Evolutionary conservation across 2,329 filamentous ascomycete genomes (phyloP), one percentile per base, ranked within the genome.

Genomic region (Chrysoporthe cubensis): DNA sequence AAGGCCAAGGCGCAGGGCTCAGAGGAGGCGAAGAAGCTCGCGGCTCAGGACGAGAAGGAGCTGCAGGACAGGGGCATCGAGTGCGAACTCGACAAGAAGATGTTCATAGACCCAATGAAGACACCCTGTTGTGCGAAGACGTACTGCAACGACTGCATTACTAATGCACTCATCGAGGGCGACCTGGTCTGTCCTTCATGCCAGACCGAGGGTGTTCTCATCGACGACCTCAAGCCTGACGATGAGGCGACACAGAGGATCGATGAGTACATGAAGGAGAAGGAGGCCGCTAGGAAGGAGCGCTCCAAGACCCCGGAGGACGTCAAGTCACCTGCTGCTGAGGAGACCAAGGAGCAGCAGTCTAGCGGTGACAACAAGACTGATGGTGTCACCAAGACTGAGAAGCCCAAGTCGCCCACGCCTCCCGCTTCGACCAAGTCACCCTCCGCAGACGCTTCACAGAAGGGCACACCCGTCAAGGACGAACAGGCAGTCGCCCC

Each of bases 141-240:
- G 78, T 99, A 97, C 86, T 99, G 96, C 87, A 96, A 96, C 88
- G 94, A 97, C 80, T 99, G 96, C 91, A 97, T 99, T 82, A 96
- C 96, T 79, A 97, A 97, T 88, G 93, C 94, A 81, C 90, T 99
- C 81, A 95, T 97, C 82, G 94, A 98, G 85, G 96, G 91, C 87
- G 96, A 99, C 86, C 94, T 99, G 82, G 86, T 94, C 80, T 99
- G 96, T 81, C 96, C 96, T 72, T 90, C 90, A 74, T 99, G 96
- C 84, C 89, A 92, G 81, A 91, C 91, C 71, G 94, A 97, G 78
- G 93, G 93, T 76, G 93, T 97, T 72, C 85, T 97, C 75, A 92
- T 98, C 81, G 95, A 97, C 85, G 91, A 97, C 80, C 87, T 99
- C 73, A 88, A 90, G 77, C 82, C 90, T 71, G 94, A 98, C 80